Evolutionary conservation across 2,329 filamentous ascomycete genomes (phyloP).

Genomic region (Westerdykella aurantiaca): DNA sequence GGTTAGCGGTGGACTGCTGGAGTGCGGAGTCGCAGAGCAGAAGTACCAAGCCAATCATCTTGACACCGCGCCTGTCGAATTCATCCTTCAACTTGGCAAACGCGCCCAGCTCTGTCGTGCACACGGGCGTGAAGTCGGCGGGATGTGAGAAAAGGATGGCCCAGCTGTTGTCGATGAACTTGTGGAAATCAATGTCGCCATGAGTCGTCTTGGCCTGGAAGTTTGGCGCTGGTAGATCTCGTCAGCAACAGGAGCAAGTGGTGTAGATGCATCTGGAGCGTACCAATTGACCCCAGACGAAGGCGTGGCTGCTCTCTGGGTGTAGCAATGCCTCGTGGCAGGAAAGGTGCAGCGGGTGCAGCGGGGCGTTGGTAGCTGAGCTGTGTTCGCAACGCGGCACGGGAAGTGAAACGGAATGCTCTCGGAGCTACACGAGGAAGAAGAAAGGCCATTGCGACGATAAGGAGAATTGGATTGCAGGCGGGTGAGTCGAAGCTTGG

Average conservation of each 20-base stretch:
- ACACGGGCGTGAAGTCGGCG: slow-evolving; percentile 86
- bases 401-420: slow-evolving; percentile 21
- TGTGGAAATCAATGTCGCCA: slow-evolving; percentile 74
- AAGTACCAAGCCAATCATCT: slow-evolving; percentile 74
- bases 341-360: slow-evolving; percentile 10
- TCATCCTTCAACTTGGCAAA: slow-evolving; percentile 86
- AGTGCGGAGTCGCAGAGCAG: neutral
- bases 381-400: slow-evolving; percentile 19
- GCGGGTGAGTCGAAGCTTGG: too few species aligned
- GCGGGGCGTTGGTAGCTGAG: slow-evolving; percentile 22
- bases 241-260: neutral
- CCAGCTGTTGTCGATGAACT: slow-evolving; percentile 75
- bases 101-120: slow-evolving; percentile 90
- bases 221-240: slow-evolving; percentile 59
- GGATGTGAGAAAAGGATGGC: slow-evolving; percentile 80
- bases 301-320: slow-evolving; percentile 39
- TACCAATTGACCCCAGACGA: slow-evolving; percentile 40
- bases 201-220: slow-evolving; percentile 77
- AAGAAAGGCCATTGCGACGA: slow-evolving; percentile 29
- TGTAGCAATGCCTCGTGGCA: slow-evolving; percentile 36
- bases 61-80: slow-evolving; percentile 79
- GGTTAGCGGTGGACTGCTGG: neutral
- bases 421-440: slow-evolving; percentile 32
- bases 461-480: too few species aligned
- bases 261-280: slow-evolving; percentile 1